Conservation (phyloP, 2,329 filamentous ascomycete genomes). For the Saccharata proteae region DNA sequence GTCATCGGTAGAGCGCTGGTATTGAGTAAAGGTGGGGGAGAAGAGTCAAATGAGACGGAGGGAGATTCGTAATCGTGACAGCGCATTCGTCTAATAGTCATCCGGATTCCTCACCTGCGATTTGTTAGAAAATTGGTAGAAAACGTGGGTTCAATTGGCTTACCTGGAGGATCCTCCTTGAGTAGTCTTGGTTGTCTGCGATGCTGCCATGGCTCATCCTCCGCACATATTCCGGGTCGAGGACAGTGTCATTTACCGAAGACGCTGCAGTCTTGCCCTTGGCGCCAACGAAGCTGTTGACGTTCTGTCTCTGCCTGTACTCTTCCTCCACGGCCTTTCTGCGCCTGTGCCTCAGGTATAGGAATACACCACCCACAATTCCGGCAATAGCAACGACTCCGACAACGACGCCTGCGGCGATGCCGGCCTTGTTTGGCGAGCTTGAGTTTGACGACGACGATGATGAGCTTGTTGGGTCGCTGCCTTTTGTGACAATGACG, state of each 20-base stretch:
- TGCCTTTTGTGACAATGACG: conserved; percentile 19
- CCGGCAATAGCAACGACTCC: conserved; percentile 60
- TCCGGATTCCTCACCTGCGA: conserved; percentile 9
- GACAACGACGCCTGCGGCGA: conserved; percentile 79
- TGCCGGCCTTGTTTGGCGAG: conserved; percentile 60
- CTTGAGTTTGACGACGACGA: conserved; percentile 21
- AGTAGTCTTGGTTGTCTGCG: conserved; percentile 94
- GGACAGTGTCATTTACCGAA: conserved; percentile 68
- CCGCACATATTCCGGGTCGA: conserved; percentile 73
- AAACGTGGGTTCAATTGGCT: conserved; percentile 14
- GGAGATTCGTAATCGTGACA: conserved; percentile 10
- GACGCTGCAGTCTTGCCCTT: conserved; percentile 52
- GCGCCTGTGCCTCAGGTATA: conserved; percentile 63
- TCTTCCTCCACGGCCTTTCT: conserved; percentile 73
- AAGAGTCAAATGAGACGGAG: conserved; percentile 8
- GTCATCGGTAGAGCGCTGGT: conserved; percentile 4
- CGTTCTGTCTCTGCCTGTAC: conserved; percentile 61
- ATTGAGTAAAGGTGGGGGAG: conserved; percentile 4
- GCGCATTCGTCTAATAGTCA: conserved; percentile 9
- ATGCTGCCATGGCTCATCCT: conserved; percentile 91
- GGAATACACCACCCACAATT: conserved; percentile 55
- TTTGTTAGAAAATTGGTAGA: conserved; percentile 1
- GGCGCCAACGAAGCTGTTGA: conserved; percentile 56
- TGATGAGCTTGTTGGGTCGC: conserved; percentile 35
- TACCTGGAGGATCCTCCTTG: conserved; percentile 89